These are phyloP conservation scores for Neofusicoccum kwambonambiense DNA, from an alignment of 2,329 filamentous ascomycete genomes.

Conservation along the genomic window DNA sequence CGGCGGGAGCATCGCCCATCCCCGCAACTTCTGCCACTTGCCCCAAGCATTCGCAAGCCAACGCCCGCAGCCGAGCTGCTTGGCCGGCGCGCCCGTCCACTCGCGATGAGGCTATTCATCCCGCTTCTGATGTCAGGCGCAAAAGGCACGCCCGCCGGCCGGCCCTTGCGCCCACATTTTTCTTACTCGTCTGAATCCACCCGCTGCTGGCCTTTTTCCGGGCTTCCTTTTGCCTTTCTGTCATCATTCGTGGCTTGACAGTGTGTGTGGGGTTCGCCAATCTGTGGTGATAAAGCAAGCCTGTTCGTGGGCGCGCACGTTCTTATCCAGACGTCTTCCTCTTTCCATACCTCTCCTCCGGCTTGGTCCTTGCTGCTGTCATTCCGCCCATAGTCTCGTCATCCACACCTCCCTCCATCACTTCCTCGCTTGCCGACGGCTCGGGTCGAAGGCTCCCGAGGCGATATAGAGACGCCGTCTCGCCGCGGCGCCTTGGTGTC, in stretches of 20 bases:
- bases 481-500: neutral
- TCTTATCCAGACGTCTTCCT: too few relatives aligned
- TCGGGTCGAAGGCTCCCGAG: neutral
- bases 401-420: neutral
- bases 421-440: neutral
- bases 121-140: constrained; percentile 8
- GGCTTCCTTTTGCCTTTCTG: neutral
- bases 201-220: neutral
- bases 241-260: neutral
- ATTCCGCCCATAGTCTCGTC: neutral
- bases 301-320: neutral
- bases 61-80: neutral
- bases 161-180: neutral
- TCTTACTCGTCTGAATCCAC: neutral
- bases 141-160: neutral
- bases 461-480: neutral
- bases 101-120: constrained; percentile 9
- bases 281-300: neutral
- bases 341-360: neutral
- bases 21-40: neutral
- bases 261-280: neutral
- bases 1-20: neutral
- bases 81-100: neutral
- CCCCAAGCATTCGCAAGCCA: neutral
- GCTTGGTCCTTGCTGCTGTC: neutral